phyloP scores from a whole-genome alignment of 495 filamentous ascomycete genomes.

The Collariella sp. region DNA sequence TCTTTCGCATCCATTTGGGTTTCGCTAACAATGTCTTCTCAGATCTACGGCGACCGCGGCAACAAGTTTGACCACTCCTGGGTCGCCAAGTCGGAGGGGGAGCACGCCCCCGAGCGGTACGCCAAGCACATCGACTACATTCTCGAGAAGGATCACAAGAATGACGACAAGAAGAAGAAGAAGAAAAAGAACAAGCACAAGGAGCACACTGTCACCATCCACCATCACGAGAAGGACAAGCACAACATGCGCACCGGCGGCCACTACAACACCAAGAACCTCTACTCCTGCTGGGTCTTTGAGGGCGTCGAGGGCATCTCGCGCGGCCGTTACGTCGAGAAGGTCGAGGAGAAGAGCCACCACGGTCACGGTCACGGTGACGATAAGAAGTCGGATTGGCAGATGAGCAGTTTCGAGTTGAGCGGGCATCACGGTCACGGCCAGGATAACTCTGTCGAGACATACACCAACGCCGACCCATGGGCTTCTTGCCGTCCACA shows the following conservation, averaged over 20 bases:
- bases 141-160: too few relatives aligned
- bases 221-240: neutral
- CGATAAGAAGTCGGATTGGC: neutral
- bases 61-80: neutral
- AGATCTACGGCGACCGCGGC: slow-evolving; percentile 1
- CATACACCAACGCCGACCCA: neutral
- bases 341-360: neutral
- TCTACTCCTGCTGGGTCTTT: slow-evolving; percentile 5
- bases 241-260: neutral
- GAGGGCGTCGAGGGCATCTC: neutral
- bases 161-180: neutral
- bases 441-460: too few relatives aligned
- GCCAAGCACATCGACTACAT: neutral
- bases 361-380: neutral
- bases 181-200: neutral
- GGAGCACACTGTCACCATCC: neutral
- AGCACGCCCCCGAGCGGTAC: neutral
- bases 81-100: neutral
- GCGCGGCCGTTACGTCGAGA: neutral
- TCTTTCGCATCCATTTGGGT: neutral
- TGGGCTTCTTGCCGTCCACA: too few relatives aligned
- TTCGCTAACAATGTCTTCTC: neutral
- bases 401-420: neutral
- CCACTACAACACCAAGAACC: slow-evolving; percentile 4
- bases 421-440: neutral